Base-by-base conservation (phyloP, 2,329 filamentous ascomycete genomes). In the Xylariaceae sp. region DNA sequence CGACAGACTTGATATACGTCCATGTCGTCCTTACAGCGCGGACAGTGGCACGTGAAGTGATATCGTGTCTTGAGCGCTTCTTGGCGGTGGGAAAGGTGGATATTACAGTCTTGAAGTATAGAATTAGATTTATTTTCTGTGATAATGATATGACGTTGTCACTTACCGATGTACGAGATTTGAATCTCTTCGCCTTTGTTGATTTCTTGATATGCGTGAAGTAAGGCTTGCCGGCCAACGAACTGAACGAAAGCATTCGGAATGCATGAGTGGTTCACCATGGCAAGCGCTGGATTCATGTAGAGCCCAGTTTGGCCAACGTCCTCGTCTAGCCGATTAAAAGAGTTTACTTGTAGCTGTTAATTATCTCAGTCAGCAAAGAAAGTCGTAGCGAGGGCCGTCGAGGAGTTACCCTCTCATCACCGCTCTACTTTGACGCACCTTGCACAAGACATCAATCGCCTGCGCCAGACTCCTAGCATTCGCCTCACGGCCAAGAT, bases 221-320 rank as follows among this genome's bases (percentile, higher is more conserved):
- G 70, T 2, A 80, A 71, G 3, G 83, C 80, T 3, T 71, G 75
- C 5, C 84, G 76, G 3, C 81, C 81, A 34, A 78, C 64, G 49
- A 87, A 87, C 39, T 80, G 77, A 14, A 88, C 81, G 44, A 79
- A 75, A 1, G 85, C 83, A 61, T 86, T 87, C 3, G 85, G 85
- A 2, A 80, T 68, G 61, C 86, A 88, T 0, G 84, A 85, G 67
- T 88, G 86, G 61, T 88, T 88, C 19, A 79, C 78, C 79, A 87
- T 85, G 56, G 84, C 81, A 37, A 86, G 73, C 3, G 70, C 77
- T 1, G 82, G 76, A 60, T 86, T 81, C 33, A 87, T 72, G 59
- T 84, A 87, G 26, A 86, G 74, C 21, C 83, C 84, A 1, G 79
- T 75, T 52, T 81, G 75, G 1, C 77, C 80, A 6, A 81, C 69